These are phyloP conservation scores for Populus hybrid DNA, from an alignment of 441 rosid species.

Conservation along the genomic window DNA sequence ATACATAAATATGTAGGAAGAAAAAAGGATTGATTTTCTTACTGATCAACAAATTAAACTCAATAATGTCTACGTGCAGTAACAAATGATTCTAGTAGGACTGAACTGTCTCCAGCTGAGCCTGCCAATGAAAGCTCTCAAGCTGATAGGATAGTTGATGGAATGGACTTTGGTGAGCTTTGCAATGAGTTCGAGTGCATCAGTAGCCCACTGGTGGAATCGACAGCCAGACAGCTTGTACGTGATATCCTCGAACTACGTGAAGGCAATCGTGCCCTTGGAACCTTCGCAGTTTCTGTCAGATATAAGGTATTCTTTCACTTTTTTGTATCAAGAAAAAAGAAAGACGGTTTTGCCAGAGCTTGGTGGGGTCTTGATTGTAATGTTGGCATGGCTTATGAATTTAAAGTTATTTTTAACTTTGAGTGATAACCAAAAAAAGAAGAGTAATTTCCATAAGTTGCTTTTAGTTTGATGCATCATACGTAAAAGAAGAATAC, in stretches of 20 bases:
- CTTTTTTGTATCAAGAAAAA: background rate
- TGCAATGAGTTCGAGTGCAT: slow-evolving; percentile 88
- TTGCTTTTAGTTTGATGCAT: background rate
- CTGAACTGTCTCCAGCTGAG: slow-evolving; percentile 32
- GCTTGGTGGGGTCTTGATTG: background rate
- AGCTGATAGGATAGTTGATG: slow-evolving; percentile 66
- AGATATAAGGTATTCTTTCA: slow-evolving; percentile 56
- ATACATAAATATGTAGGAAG: too few relatives aligned
- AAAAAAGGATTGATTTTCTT: background rate
- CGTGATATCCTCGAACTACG: slow-evolving; percentile 79
- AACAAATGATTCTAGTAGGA: slow-evolving; percentile 41
- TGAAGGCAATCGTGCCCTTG: slow-evolving; percentile 69
- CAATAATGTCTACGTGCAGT: slow-evolving; percentile 33
- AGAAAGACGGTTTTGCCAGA: background rate
- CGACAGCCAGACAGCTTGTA: slow-evolving; percentile 77
- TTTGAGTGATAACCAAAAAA: background rate
- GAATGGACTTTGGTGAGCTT: slow-evolving; percentile 77
- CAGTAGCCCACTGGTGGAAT: slow-evolving; percentile 85
- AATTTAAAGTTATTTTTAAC: background rate
- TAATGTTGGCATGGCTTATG: background rate
- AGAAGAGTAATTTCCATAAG: background rate
- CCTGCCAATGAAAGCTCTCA: slow-evolving; percentile 35
- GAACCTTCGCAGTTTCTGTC: slow-evolving; percentile 66
- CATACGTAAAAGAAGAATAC: too few relatives aligned
- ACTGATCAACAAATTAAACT: background rate